Evolutionary conservation across 257 asterid genomes (phyloP), one percentile per base, ranked within the genome.

Genomic region (Nicotiana benthamiana): DNA sequence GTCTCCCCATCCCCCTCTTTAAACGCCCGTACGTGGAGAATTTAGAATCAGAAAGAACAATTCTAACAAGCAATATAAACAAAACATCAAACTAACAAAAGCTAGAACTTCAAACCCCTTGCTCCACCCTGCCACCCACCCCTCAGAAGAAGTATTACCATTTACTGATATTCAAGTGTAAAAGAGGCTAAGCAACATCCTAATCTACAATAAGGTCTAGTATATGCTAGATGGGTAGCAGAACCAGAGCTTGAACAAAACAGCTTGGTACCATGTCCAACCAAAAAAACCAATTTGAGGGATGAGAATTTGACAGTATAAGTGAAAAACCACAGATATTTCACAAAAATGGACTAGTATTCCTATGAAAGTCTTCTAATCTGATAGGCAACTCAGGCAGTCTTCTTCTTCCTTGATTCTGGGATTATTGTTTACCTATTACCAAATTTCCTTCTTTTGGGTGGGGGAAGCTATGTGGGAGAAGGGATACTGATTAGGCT

Each of bases 81-180:
- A 51, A 72, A 46, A 7, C 13, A 11, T 20, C 77, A 70, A 70
- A 70, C 53, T 40, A 70, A 40, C 56, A 68, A 68, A 68, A n/a
- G 8, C 76, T 40, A 68, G 77, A 68, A 40, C 32, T 43, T 46
- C 60, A 72, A 72, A 72, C 78, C 40, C 77, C 16, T 72, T 72
- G 77, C 60, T 72, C 22, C 60, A 3, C 78, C 61, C 26, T 34
- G 28, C 79, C 26, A 48, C 43, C 26, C 61, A 48, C 26, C 62
- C 77, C 61, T 48, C 43, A 3, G 10, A 74, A 74, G 13, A 26
- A 34, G 17, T 11, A 51, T 11, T 11, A 51, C 56, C 13, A 51
- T 46, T 74, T 48, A 26, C 40, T 48, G 62, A 74, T 7, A 48
- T 74, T 74, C 43, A 48, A 40, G 24, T 26, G 60, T 74, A 74